Base-by-base conservation (phyloP, 306 rosid genomes). In the Oxytropis ochrocephala region DNA sequence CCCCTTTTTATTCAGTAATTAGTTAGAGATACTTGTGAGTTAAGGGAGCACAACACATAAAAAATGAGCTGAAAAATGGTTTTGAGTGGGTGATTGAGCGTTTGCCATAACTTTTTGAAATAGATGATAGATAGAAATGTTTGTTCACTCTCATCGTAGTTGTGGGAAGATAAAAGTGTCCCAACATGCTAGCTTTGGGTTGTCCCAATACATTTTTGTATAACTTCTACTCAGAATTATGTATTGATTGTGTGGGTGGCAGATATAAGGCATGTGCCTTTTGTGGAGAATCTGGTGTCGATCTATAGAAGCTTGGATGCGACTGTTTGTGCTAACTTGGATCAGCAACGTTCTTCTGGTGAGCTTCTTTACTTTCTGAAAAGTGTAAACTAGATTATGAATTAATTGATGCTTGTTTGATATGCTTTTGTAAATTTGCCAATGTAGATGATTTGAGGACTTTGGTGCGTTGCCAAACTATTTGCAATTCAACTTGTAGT, bases 241-340 rank as follows among this genome's bases (percentile, higher is more conserved):
- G 52, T n/a, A 7, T 32, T 57, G 38, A 48, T 17, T 50, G 18
- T 50, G 18, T 72, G 56, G 72, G 11, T 77, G 55, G 75, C 82
- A 95, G 97, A 89, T 77, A 11, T 77, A 72, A 78, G 96, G 81
- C 71, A 69, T 30, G 56, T 78, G 64, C 86, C 91, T 46, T 85
- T 88, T 63, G 67, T 94, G 80, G 99, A 87, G 56, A 95, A 83
- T 56, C 69, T 95, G 78, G 96, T 84, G 5, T 58, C 75, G 1
- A 87, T 89, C 42, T 95, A 87, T 64, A 91, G 64, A 75, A 77
- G 85, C 68, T 69, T 95, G 85, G 91, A 87, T 30, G 81, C 84
- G 7, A 76, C 92, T 7, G 84, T 72, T 79, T 76, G 75, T 66
- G 64, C 89, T 44, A 81, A 79, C 42, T 14, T 86, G 35, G 64